Conservation (phyloP, 2,329 filamentous ascomycete species). For the Diaporthe sp. region DNA sequence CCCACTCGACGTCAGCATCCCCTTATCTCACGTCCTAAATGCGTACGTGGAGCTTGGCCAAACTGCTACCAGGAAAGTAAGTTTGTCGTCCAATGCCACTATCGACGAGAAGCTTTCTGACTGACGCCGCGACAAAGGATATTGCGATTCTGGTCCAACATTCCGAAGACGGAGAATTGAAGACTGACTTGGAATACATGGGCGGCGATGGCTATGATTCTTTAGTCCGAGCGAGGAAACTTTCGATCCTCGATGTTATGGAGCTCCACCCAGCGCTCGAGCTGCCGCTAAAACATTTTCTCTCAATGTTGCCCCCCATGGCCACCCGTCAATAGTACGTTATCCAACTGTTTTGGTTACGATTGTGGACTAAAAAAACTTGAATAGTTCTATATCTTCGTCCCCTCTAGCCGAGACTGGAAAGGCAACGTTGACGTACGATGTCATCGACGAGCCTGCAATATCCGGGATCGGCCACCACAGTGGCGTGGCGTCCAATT, state of each 20-base stretch:
- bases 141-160: too few species aligned
- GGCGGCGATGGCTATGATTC: too few species aligned
- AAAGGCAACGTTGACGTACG: slow-evolving; percentile 74
- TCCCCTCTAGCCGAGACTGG: slow-evolving; percentile 70
- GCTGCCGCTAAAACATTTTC: slow-evolving; percentile 69
- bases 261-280: too few species aligned
- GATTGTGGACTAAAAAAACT: too few species aligned
- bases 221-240: too few species aligned
- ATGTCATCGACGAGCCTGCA: slow-evolving; percentile 68
- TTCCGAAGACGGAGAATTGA: too few species aligned
- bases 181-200: too few species aligned
- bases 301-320: slow-evolving; percentile 81
- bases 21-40: slow-evolving; percentile 71
- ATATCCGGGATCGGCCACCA: slow-evolving; percentile 60
- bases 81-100: too few species aligned
- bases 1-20: slow-evolving; percentile 63
- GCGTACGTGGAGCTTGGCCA: slow-evolving; percentile 80
- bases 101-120: too few species aligned
- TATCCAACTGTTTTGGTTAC: too few species aligned
- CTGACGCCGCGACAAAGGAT: too few species aligned
- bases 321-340: slow-evolving; percentile 78
- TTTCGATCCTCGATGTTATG: too few species aligned
- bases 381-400: slow-evolving; percentile 74
- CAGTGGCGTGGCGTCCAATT: slow-evolving; percentile 70
- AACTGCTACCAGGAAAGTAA: slow-evolving; percentile 69